Conservation (phyloP, 148 eudicot genomes). For the Cornus kousa region DNA sequence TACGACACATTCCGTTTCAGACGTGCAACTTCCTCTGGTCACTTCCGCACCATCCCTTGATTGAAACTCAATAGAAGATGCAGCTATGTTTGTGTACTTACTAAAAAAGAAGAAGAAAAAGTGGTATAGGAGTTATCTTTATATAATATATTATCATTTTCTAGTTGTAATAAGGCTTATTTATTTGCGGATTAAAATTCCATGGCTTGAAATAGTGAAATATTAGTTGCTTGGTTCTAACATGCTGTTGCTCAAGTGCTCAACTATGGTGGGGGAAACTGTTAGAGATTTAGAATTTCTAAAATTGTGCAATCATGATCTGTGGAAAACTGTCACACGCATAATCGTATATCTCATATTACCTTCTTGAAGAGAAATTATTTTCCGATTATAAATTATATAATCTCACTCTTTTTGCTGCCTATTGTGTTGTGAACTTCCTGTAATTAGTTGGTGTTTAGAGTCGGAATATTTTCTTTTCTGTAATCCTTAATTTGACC, state of each 20-base stretch:
- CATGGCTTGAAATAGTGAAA: background rate
- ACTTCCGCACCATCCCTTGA: too few species aligned
- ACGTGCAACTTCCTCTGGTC: too few species aligned
- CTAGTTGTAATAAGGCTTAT: background rate
- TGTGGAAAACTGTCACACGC: background rate
- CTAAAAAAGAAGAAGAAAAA: too few species aligned
- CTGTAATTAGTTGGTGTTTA: background rate
- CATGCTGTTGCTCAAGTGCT: background rate
- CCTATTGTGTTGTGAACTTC: background rate
- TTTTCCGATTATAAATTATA: background rate
- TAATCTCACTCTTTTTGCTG: background rate
- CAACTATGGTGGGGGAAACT: too few species aligned
- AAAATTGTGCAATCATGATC: background rate
- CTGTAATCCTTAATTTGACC: background rate
- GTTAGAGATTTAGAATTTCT: too few species aligned
- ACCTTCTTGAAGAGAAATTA: background rate
- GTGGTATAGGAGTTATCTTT: background rate
- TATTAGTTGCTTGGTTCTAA: background rate
- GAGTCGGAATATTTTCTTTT: slow-evolving; percentile 2
- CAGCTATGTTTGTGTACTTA: too few species aligned
- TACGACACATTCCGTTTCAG: too few species aligned
- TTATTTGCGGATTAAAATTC: background rate
- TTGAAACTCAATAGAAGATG: too few species aligned
- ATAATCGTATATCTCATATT: background rate
- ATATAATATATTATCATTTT: background rate